phyloP scores from a whole-genome alignment of 257 asterid species.

The Solanum acaule region DNA sequence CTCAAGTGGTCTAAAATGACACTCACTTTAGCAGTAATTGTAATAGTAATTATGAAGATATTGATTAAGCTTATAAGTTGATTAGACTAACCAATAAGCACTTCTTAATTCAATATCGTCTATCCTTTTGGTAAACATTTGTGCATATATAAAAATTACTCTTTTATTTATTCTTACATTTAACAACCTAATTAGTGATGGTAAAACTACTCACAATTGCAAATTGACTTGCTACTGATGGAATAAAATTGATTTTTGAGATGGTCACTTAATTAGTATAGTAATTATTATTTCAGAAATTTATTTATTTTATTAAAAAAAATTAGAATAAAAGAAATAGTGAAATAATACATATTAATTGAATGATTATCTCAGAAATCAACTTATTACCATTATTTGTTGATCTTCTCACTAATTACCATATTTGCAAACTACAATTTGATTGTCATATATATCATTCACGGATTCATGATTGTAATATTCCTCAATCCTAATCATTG shows the following conservation, averaged over 20 bases:
- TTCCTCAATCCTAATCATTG: background rate
- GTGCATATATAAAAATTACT: background rate
- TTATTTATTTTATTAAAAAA: background rate
- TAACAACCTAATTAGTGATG: background rate
- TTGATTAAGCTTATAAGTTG: background rate
- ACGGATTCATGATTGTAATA: background rate
- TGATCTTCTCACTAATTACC: background rate
- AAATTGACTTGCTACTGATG: too few relatives aligned
- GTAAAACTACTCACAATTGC: too few relatives aligned
- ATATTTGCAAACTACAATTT: background rate
- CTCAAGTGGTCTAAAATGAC: background rate
- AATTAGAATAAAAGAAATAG: background rate
- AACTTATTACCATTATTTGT: too few relatives aligned
- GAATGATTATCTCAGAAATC: too few relatives aligned
- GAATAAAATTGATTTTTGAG: background rate
- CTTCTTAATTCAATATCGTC: background rate
- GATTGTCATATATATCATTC: background rate
- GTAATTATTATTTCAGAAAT: background rate
- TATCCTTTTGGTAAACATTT: background rate
- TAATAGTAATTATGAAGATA: background rate
- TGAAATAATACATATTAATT: background rate
- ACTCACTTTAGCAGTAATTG: background rate
- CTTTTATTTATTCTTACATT: background rate
- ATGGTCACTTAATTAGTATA: background rate
- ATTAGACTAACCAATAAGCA: background rate